phyloP scores from a whole-genome alignment of 352 stramenopile genomes.

The Phytophthora sp. region DNA sequence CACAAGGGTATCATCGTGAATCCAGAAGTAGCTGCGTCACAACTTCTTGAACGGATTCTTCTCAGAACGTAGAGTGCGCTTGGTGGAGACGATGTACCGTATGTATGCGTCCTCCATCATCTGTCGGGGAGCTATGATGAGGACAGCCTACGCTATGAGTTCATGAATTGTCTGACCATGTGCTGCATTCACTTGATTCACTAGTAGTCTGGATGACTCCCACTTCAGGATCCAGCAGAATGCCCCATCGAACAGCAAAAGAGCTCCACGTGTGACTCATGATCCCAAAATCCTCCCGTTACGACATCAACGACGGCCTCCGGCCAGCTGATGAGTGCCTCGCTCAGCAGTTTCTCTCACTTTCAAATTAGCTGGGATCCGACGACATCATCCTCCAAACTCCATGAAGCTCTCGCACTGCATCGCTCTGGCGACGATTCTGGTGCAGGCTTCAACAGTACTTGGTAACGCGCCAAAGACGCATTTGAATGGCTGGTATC shows the following conservation, averaged over 20 bases:
- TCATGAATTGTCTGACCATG: not conserved
- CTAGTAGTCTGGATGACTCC: not conserved
- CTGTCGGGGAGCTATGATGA: too few relatives aligned
- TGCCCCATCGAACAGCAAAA: not conserved
- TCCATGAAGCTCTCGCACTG: slow-evolving; percentile 6
- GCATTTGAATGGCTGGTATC: slow-evolving; percentile 31
- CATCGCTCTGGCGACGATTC: not conserved
- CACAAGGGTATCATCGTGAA: too few relatives aligned
- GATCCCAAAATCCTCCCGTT: not conserved
- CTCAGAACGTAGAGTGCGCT: too few relatives aligned
- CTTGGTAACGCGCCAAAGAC: not conserved
- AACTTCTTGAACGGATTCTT: too few relatives aligned
- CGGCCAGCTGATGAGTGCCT: not conserved
- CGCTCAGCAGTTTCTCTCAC: not conserved
- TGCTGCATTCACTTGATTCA: not conserved
- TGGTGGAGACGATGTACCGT: too few relatives aligned
- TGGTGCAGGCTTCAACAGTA: not conserved
- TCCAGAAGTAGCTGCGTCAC: too few relatives aligned
- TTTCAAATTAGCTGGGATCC: not conserved
- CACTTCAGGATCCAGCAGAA: not conserved
- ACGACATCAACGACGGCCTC: not conserved
- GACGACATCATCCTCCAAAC: not conserved
- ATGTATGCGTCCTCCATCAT: too few relatives aligned
- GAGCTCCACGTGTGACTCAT: not conserved
- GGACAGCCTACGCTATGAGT: not conserved